Evolutionary conservation across 1,284 basidiomycete species (phyloP), one percentile per base, ranked within the genome.

Genomic region (Neonothopanus nambi): DNA sequence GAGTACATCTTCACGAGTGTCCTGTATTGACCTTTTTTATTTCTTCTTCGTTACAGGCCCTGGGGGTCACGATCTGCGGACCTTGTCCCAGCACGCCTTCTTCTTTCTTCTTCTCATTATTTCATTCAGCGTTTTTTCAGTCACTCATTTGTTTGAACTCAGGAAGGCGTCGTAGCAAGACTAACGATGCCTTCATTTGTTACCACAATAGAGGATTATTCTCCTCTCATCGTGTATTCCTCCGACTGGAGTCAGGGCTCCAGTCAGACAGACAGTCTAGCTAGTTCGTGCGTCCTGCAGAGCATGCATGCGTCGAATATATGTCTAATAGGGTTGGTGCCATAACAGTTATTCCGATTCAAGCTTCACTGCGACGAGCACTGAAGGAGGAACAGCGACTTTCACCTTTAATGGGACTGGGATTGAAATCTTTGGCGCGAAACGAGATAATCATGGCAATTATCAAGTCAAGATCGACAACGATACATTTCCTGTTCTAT

Each of bases 381-480:
- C 56, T 13, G 51, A 44, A 12, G 61, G 64, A 3, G 67, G 65
- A 1, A 63, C 59, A 15, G 65, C 67, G 15, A 64, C 64, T 1
- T 70, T 75, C 55, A 52, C 58, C 1, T 74, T 70, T 59, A 68
- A 65, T 48, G 80, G 81, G 20, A 83, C 80, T 54, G 82, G 79
- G 3, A 70, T 82, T 45, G 74, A 74, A 61, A 61, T 83, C 44
- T 78, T 73, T 59, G 81, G 81, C 26, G 76, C 75, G 12, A 68
- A 65, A 38, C 62, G 72, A 56, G 69, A 77, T 15, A 67, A 70
- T 53, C 82, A 83, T 60, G 81, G 82, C 41, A 60, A 66, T 17
- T 84, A 76, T 63, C 67, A 67, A 24, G 57, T 83, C 23, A 56
- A 70, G 6, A 67, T 84, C 5, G 81, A 84, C 59, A 75, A 76